Conservation (phyloP, 2,329 filamentous ascomycete species). For the Fusarium palustre region DNA sequence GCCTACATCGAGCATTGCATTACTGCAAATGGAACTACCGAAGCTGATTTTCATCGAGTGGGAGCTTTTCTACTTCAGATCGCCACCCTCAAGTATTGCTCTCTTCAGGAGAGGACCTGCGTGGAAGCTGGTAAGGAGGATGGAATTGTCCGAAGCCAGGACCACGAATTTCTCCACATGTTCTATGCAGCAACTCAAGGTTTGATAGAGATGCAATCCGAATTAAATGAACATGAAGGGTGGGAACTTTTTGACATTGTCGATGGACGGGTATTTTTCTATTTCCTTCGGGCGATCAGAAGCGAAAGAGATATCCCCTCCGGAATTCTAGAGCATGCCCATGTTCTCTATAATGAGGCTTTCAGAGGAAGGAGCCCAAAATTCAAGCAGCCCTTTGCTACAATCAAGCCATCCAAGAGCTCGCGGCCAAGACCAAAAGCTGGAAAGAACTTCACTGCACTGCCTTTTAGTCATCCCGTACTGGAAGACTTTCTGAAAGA, state of each 20-base stretch:
- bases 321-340: constrained; percentile 8
- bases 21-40: background rate
- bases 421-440: background rate
- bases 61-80: constrained; percentile 30
- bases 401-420: background rate
- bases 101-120: constrained; percentile 25
- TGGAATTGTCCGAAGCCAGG: background rate
- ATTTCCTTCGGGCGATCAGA: constrained; percentile 35
- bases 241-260: constrained; percentile 4
- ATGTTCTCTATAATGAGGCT: constrained; percentile 3
- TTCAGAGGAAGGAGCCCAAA: background rate
- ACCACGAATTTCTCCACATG: constrained; percentile 25
- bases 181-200: constrained; percentile 1
- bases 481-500: constrained; percentile 60
- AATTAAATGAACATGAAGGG: background rate
- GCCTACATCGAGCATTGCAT: constrained; percentile 15
- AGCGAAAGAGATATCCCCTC: background rate
- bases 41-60: constrained; percentile 11
- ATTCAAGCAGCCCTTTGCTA: background rate
- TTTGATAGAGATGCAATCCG: background rate
- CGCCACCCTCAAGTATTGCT: constrained; percentile 15
- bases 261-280: constrained; percentile 42
- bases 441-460: constrained; percentile 46
- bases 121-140: background rate
- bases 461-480: constrained; percentile 61